A percentile compares a stretch with the other conserved stretches of the same genome.
Conservation (phyloP, 306 rosid species). For the Medicago lupulina region DNA sequence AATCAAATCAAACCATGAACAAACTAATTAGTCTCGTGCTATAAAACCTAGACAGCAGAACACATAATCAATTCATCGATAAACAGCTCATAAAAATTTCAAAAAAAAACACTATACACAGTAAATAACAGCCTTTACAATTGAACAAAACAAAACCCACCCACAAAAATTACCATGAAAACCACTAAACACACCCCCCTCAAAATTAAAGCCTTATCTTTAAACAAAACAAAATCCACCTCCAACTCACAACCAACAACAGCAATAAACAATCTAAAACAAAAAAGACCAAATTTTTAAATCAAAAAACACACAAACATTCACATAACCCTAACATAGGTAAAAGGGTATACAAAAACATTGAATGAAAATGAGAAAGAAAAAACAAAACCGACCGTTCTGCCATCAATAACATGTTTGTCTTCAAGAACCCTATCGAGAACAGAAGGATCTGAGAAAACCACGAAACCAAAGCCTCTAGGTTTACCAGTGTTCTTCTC, state of each 20-base stretch:
- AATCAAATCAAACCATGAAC: slow-evolving; percentile 21
- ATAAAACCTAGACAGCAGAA: neutral
- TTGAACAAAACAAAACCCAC: no score
- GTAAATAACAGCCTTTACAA: no score
- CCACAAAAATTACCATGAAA: neutral
- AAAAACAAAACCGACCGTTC: slow-evolving; percentile 62
- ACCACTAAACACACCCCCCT: neutral
- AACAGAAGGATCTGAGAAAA: slow-evolving; percentile 84
- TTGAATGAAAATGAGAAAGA: neutral
- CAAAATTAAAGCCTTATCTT: neutral
- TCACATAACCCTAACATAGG: neutral
- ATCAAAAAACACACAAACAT: neutral
- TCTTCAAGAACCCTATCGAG: slow-evolving; percentile 95
- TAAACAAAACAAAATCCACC: neutral
- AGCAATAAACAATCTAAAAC: slow-evolving; percentile 13
- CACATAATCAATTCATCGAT: neutral
- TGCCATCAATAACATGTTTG: slow-evolving; percentile 82
- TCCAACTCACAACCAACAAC: slow-evolving; percentile 24
- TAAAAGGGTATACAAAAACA: neutral
- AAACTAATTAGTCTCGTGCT: neutral
- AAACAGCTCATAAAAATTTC: neutral
- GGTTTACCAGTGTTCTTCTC: slow-evolving; percentile 87
- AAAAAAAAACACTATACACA: neutral
- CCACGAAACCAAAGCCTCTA: slow-evolving; percentile 88
- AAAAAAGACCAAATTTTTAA: neutral